A percentile compares a stretch with the other conserved stretches of the same genome.
phyloP scores from a whole-genome alignment of 106 monocot species.

The Alisma plantagoaquatica region DNA sequence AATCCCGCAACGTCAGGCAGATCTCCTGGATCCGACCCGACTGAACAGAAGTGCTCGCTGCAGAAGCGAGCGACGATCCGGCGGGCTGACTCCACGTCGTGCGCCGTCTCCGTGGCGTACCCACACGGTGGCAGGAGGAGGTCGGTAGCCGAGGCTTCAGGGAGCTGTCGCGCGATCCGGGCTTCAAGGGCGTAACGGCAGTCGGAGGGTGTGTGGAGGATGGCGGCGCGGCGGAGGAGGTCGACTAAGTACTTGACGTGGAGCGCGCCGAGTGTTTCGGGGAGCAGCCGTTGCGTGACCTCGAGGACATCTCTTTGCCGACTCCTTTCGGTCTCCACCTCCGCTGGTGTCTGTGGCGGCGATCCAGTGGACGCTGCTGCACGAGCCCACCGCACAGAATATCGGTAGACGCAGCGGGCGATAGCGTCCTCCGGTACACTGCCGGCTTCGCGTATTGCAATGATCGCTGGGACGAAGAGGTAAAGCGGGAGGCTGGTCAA shows the following conservation, averaged over 20 bases:
- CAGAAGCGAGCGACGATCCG: slow-evolving; percentile 24
- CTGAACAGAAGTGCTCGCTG: background rate
- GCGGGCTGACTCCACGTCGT: slow-evolving; percentile 13
- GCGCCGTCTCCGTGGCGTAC: slow-evolving; percentile 22
- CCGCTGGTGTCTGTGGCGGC: background rate
- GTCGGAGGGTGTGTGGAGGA: slow-evolving; percentile 7
- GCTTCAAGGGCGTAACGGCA: slow-evolving; percentile 23
- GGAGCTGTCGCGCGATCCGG: slow-evolving; percentile 21
- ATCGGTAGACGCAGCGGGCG: slow-evolving; percentile 17
- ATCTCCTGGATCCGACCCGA: background rate
- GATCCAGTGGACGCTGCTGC: too few relatives aligned
- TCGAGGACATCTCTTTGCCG: slow-evolving; percentile 22
- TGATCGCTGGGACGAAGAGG: slow-evolving; percentile 11
- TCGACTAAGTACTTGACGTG: slow-evolving; percentile 16
- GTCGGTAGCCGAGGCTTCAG: slow-evolving; percentile 19
- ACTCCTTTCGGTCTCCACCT: background rate
- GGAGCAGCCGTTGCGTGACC: slow-evolving; percentile 22
- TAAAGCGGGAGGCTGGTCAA: slow-evolving; percentile 13
- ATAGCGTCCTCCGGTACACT: background rate
- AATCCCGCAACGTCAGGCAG: slow-evolving; percentile 11
- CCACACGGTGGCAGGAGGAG: slow-evolving; percentile 17
- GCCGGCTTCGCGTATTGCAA: slow-evolving; percentile 6
- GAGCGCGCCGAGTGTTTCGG: slow-evolving; percentile 3
- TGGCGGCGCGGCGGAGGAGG: slow-evolving; percentile 17
- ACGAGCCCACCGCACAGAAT: background rate